Conservation (phyloP, 169 alveolate species). For the Plasmodium cynomolgi region DNA sequence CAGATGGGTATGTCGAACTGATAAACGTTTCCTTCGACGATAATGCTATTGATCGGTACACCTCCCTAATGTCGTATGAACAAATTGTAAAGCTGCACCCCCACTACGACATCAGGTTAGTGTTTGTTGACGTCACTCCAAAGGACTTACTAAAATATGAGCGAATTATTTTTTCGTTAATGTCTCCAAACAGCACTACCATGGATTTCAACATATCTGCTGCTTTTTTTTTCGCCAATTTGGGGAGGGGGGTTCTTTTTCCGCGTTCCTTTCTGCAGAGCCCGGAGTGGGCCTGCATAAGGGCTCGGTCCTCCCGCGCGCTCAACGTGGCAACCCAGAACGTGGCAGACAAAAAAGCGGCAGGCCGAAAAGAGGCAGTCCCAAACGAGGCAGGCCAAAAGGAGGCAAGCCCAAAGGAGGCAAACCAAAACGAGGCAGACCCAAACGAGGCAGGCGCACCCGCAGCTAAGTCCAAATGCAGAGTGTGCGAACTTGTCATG, state of each 20-base stretch:
- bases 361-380: not conserved
- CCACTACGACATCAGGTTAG: constrained; percentile 72
- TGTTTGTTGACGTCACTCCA: constrained; percentile 77
- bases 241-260: constrained; percentile 75
- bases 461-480: constrained; percentile 2
- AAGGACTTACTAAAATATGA: constrained; percentile 77
- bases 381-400: not conserved
- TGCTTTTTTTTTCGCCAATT: constrained; percentile 79
- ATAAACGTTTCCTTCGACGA: constrained; percentile 78
- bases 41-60: constrained; percentile 80
- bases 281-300: constrained; percentile 76
- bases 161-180: constrained; percentile 37
- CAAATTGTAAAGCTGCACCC: constrained; percentile 77
- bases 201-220: constrained; percentile 85
- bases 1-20: constrained; percentile 75
- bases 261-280: constrained; percentile 48
- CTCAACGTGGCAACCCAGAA: constrained; percentile 24
- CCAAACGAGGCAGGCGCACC: not conserved
- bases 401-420: not conserved
- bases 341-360: not conserved
- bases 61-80: constrained; percentile 80
- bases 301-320: constrained; percentile 13
- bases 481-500: constrained; percentile 15
- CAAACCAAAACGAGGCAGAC: not conserved
- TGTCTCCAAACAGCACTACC: constrained; percentile 79